These are phyloP conservation scores for Colletotrichum truncatum DNA, from an alignment of 2,329 filamentous ascomycete genomes.

Conservation along the genomic window DNA sequence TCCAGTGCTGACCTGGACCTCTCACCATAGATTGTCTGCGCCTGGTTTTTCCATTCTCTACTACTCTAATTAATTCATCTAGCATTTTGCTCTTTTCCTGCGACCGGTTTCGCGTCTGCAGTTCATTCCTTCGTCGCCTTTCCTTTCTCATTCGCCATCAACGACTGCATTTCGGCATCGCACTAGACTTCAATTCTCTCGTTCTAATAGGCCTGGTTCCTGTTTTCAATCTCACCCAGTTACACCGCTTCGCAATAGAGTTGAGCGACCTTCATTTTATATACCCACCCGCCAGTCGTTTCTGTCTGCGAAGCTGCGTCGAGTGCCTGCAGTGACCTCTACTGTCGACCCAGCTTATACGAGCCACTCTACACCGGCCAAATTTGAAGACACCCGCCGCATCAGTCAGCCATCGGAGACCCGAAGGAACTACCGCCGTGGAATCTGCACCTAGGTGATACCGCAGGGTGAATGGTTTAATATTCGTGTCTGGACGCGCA, in stretches of 20 bases:
- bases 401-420: constrained; percentile 1
- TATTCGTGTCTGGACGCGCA: constrained; percentile 22
- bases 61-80: constrained; percentile 25
- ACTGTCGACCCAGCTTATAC: constrained; percentile 33
- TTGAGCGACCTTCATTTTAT: constrained; percentile 28
- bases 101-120: neutral
- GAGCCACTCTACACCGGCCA: constrained; percentile 24
- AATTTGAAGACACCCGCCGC: constrained; percentile 26
- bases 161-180: constrained; percentile 5
- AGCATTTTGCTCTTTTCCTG: constrained; percentile 3
- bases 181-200: constrained; percentile 30
- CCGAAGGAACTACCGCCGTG: constrained; percentile 19
- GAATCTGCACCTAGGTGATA: constrained; percentile 20
- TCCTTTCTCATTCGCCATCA: constrained; percentile 18
- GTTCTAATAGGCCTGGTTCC: constrained; percentile 29
- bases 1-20: constrained; percentile 15
- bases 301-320: constrained; percentile 17
- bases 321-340: constrained; percentile 4
- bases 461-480: constrained; percentile 16
- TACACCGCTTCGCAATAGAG: constrained; percentile 26
- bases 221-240: constrained; percentile 24
- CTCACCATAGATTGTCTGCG: constrained; percentile 19
- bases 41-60: constrained; percentile 11
- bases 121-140: constrained; percentile 20
- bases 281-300: constrained; percentile 16